Percentiles rank a stretch among this genome's conserved stretches.
Conservation (phyloP, 192 early-diverging fungal species). For the Pilobolus umbonatus region DNA sequence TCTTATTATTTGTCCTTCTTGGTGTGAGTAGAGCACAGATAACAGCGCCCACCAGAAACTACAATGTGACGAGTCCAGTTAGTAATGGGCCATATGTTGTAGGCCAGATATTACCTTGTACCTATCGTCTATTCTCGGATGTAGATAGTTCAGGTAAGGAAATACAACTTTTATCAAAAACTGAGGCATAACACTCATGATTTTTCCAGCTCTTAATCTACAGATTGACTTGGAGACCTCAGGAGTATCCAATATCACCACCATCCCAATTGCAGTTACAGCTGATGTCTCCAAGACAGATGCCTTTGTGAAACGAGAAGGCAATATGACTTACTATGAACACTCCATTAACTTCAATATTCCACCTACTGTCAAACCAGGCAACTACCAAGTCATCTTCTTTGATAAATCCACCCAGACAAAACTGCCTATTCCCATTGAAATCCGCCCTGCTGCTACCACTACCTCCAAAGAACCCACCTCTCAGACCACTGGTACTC, state of each 20-base stretch:
- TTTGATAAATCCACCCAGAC: constrained; percentile 27
- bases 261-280: constrained; percentile 19
- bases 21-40: constrained; percentile 20
- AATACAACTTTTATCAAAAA: not conserved
- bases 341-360: constrained; percentile 29
- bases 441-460: constrained; percentile 21
- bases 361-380: constrained; percentile 20
- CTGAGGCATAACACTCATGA: not conserved
- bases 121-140: constrained; percentile 24
- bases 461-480: constrained; percentile 13
- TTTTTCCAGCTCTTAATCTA: constrained; percentile 21
- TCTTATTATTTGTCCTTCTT: not conserved
- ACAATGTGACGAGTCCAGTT: constrained; percentile 31
- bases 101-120: constrained; percentile 18
- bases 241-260: not conserved
- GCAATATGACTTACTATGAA: constrained; percentile 31
- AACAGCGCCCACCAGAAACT: constrained; percentile 26
- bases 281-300: constrained; percentile 30
- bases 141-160: constrained; percentile 27
- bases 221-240: constrained; percentile 20
- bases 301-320: constrained; percentile 14
- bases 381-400: constrained; percentile 33
- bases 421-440: constrained; percentile 26
- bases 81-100: constrained; percentile 13
- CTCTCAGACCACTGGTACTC: constrained; percentile 12